Evolutionary conservation across 805 yeast genomes (phyloP).

Genomic region (Starmerella lactis-condensi): DNA sequence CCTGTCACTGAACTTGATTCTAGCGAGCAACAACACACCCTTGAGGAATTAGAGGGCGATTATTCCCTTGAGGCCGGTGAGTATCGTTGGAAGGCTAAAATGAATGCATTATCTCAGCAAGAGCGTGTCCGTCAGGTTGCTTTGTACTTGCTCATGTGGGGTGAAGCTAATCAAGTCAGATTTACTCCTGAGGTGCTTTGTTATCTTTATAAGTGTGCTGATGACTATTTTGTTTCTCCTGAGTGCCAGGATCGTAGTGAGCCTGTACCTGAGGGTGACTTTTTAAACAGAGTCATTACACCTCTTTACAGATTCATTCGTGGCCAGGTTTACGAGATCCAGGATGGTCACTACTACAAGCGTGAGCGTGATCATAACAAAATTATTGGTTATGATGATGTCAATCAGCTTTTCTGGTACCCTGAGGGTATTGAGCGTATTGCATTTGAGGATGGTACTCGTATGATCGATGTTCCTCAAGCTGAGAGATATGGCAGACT

Average conservation of each 20-base stretch:
- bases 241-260: slow-evolving; percentile 59
- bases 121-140: slow-evolving; percentile 52
- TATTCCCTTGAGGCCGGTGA: slow-evolving; percentile 58
- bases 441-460: slow-evolving; percentile 75
- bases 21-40: slow-evolving; percentile 36
- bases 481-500: slow-evolving; percentile 76
- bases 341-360: slow-evolving; percentile 38
- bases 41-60: slow-evolving; percentile 51
- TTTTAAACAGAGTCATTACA: slow-evolving; percentile 75
- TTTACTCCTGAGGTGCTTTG: slow-evolving; percentile 79
- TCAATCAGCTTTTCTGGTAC: slow-evolving; percentile 97
- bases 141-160: slow-evolving; percentile 49
- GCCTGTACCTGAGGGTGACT: slow-evolving; percentile 44
- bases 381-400: slow-evolving; percentile 78
- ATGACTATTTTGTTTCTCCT: slow-evolving; percentile 74
- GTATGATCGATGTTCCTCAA: slow-evolving; percentile 74
- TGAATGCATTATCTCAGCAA: slow-evolving; percentile 34
- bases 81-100: slow-evolving; percentile 53
- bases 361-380: slow-evolving; percentile 52
- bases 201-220: slow-evolving; percentile 87
- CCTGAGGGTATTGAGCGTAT: slow-evolving; percentile 96
- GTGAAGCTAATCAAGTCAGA: slow-evolving; percentile 72
- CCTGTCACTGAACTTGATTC: slow-evolving; percentile 18
- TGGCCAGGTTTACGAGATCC: slow-evolving; percentile 44
- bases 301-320: slow-evolving; percentile 60